A percentile compares a stretch with the other conserved stretches of the same genome.
Evolutionary conservation across 2,329 filamentous ascomycete species (phyloP).

Genomic region (Clonostachys rosea): DNA sequence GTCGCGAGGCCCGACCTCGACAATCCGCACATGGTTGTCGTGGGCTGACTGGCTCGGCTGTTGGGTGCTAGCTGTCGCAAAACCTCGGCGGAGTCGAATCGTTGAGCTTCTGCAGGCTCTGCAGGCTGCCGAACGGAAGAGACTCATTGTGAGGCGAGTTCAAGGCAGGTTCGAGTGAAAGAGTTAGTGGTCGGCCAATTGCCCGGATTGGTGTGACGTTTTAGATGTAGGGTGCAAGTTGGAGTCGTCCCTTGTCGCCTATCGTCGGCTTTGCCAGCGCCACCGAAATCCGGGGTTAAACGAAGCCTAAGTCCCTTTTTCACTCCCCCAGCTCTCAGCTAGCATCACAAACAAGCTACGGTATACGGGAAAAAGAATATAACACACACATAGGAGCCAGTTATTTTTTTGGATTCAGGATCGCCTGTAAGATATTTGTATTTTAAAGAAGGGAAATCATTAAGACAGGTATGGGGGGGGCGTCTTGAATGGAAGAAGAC

Average conservation of each 20-base stretch:
- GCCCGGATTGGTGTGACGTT: conserved; percentile 17
- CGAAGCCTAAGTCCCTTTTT: too few species aligned
- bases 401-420: too few species aligned
- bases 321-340: too few species aligned
- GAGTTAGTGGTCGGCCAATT: conserved; percentile 6
- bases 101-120: conserved; percentile 28
- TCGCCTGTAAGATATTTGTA: too few species aligned
- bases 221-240: background rate
- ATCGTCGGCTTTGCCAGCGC: too few species aligned
- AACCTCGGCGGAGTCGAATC: conserved; percentile 19
- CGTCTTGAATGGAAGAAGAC: too few species aligned
- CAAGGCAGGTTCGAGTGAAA: too few species aligned
- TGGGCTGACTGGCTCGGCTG: conserved; percentile 6
- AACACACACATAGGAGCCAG: too few species aligned
- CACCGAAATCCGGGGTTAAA: too few species aligned
- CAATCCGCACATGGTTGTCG: conserved; percentile 54
- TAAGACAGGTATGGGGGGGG: background rate
- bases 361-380: too few species aligned
- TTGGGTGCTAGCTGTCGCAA: conserved; percentile 30
- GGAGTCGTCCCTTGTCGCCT: background rate
- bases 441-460: background rate
- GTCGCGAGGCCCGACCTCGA: conserved; percentile 82
- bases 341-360: too few species aligned
- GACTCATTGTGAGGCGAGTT: conserved; percentile 17
- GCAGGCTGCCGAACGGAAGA: conserved; percentile 29